Percentiles rank a stretch among this genome's conserved stretches.
Evolutionary conservation across 2,329 filamentous ascomycete species (phyloP).

Genomic region (Phyllachora maydis): DNA sequence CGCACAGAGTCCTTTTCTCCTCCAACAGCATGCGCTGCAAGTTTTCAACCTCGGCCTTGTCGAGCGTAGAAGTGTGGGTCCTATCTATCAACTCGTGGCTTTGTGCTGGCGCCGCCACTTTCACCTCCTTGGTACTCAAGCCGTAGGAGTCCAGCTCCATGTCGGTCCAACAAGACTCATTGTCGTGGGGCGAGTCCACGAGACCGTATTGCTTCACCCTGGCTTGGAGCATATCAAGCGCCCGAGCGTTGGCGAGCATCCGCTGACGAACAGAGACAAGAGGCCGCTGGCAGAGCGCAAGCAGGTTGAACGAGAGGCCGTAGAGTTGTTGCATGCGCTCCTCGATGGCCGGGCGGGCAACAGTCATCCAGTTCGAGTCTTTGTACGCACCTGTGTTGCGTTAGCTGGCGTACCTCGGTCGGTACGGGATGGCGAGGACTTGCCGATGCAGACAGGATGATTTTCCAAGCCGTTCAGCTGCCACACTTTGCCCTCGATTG

Average conservation of each 20-base stretch:
- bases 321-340: slow-evolving; percentile 46
- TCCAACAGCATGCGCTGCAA: slow-evolving; percentile 12
- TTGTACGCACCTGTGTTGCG: slow-evolving; percentile 12
- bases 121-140: no score
- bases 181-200: no score
- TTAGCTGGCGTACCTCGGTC: slow-evolving; percentile 1
- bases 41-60: slow-evolving; percentile 1
- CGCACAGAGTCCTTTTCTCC: slow-evolving; percentile 19
- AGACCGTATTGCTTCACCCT: no score
- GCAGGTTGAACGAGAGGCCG: slow-evolving; percentile 55
- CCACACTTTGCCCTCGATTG: slow-evolving; percentile 56
- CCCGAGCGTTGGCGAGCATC: slow-evolving; percentile 20
- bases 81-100: not conserved
- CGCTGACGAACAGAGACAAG: slow-evolving; percentile 24
- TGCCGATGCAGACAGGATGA: slow-evolving; percentile 45
- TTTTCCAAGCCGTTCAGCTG: slow-evolving; percentile 70
- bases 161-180: no score
- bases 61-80: not conserved
- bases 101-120: not conserved
- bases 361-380: slow-evolving; percentile 44
- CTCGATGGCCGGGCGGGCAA: slow-evolving; percentile 43
- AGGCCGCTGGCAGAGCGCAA: slow-evolving; percentile 53
- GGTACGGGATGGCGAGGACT: slow-evolving; percentile 2
- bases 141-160: no score
- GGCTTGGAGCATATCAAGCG: slow-evolving; percentile 16